Percentiles rank a stretch among this genome's conserved stretches.
Evolutionary conservation across 768 basidiomycete genomes (phyloP).

Genomic region (Amanita fuliginea): DNA sequence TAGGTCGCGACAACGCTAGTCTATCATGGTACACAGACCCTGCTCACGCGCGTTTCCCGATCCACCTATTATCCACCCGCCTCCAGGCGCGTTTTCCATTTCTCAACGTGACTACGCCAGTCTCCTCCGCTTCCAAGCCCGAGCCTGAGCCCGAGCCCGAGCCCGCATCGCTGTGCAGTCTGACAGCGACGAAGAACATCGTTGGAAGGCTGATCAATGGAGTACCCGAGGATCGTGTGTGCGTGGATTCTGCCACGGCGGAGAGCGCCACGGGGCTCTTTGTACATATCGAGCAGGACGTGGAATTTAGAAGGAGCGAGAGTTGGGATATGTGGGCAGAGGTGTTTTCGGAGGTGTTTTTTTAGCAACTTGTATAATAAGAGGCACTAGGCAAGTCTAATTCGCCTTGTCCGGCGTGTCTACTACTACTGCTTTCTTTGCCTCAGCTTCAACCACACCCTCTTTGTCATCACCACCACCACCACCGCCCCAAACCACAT

Average conservation of each 20-base stretch:
- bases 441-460: slow-evolving; percentile 18
- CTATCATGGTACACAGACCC: slow-evolving; percentile 26
- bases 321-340: background rate
- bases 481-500: slow-evolving; percentile 36
- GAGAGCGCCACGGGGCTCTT: slow-evolving; percentile 10
- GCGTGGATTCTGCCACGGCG: slow-evolving; percentile 16
- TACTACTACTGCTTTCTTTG: slow-evolving; percentile 7
- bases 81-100: slow-evolving; percentile 24
- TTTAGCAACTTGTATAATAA: no score
- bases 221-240: slow-evolving; percentile 18
- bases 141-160: no score
- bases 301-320: background rate
- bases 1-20: slow-evolving; percentile 22
- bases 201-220: slow-evolving; percentile 34
- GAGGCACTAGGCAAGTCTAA: no score
- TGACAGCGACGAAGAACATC: slow-evolving; percentile 35
- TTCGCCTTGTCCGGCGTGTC: no score
- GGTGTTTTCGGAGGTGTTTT: background rate
- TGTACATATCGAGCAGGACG: slow-evolving; percentile 3
- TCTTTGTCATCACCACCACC: slow-evolving; percentile 14
- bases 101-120: slow-evolving; percentile 21
- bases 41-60: background rate
- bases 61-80: slow-evolving; percentile 22
- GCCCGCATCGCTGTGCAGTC: slow-evolving; percentile 25
- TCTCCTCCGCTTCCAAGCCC: no score